These are phyloP conservation scores for Monilinia fructigena DNA, from an alignment of 2,329 filamentous ascomycete genomes.

Conservation along the genomic window DNA sequence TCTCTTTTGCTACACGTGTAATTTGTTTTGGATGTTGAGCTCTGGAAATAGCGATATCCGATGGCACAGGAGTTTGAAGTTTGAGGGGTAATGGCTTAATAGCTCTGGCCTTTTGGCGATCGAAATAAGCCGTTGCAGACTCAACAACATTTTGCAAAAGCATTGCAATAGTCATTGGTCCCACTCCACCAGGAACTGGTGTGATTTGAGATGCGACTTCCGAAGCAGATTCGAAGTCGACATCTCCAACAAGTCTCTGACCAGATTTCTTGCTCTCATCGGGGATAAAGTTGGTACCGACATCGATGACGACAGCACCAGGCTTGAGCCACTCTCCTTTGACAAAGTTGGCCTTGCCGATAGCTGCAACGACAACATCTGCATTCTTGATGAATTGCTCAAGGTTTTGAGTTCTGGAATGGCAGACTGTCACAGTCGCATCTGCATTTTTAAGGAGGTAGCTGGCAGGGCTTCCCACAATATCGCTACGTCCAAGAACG, in stretches of 20 bases:
- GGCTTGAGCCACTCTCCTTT: conserved; percentile 95
- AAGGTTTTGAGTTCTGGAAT: conserved; percentile 79
- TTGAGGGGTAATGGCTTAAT: conserved; percentile 83
- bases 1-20: conserved; percentile 76
- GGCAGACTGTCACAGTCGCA: conserved; percentile 94
- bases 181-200: conserved; percentile 92
- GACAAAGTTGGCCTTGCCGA: conserved; percentile 82
- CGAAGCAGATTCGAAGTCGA: conserved; percentile 82
- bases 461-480: conserved; percentile 95
- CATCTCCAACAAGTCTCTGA: conserved; percentile 88
- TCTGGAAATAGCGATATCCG: conserved; percentile 89
- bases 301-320: conserved; percentile 93
- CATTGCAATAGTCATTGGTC: conserved; percentile 99
- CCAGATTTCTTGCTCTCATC: conserved; percentile 90
- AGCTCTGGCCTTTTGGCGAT: conserved; percentile 75
- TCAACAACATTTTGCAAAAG: conserved; percentile 92
- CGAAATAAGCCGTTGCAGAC: conserved; percentile 77
- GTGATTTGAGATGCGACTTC: conserved; percentile 92
- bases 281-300: conserved; percentile 93
- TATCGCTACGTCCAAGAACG: conserved; percentile 91
- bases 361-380: conserved; percentile 88
- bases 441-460: conserved; percentile 93
- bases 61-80: conserved; percentile 79
- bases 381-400: conserved; percentile 74
- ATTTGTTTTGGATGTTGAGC: conserved; percentile 91